These are phyloP conservation scores for Penicillium rolfsii DNA, from an alignment of 2,329 filamentous ascomycete species.

Conservation along the genomic window DNA sequence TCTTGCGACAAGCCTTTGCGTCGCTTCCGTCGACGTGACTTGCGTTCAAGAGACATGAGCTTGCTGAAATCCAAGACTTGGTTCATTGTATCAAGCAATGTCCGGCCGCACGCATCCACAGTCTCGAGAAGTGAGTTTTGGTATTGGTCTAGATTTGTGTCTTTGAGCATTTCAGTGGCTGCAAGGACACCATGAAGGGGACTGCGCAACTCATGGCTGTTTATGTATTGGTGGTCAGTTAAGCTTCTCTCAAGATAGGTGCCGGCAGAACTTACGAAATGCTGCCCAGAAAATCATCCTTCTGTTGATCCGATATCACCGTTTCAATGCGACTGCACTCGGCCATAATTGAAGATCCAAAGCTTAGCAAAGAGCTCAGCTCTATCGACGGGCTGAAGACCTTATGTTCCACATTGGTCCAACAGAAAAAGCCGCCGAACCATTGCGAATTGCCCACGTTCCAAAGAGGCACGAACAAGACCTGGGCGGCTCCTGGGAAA, in stretches of 20 bases:
- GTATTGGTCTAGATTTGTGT: constrained; percentile 44
- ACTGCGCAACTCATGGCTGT: constrained; percentile 51
- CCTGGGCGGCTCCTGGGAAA: constrained; percentile 27
- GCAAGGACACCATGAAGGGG: constrained; percentile 52
- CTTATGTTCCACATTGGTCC: constrained; percentile 32
- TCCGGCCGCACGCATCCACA: constrained; percentile 55
- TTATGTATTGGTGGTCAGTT: not conserved
- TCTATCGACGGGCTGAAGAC: constrained; percentile 31
- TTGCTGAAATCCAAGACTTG: constrained; percentile 39
- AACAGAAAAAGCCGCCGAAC: constrained; percentile 33
- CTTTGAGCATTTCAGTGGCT: constrained; percentile 52
- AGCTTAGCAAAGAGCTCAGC: constrained; percentile 39
- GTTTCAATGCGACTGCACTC: constrained; percentile 43
- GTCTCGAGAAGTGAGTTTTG: constrained; percentile 49
- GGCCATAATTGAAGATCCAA: constrained; percentile 42
- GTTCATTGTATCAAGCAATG: constrained; percentile 52
- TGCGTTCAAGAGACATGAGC: constrained; percentile 29
- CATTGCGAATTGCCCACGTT: constrained; percentile 36
- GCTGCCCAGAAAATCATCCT: constrained; percentile 56
- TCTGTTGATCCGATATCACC: constrained; percentile 47
- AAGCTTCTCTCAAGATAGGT: too few species aligned
- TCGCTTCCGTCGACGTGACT: constrained; percentile 11
- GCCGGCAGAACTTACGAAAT: constrained; percentile 39
- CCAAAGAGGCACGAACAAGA: constrained; percentile 39
- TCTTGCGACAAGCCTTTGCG: constrained; percentile 3